Base-by-base conservation (phyloP, 2,329 filamentous ascomycete genomes). In the Calonectria fujianensis region DNA sequence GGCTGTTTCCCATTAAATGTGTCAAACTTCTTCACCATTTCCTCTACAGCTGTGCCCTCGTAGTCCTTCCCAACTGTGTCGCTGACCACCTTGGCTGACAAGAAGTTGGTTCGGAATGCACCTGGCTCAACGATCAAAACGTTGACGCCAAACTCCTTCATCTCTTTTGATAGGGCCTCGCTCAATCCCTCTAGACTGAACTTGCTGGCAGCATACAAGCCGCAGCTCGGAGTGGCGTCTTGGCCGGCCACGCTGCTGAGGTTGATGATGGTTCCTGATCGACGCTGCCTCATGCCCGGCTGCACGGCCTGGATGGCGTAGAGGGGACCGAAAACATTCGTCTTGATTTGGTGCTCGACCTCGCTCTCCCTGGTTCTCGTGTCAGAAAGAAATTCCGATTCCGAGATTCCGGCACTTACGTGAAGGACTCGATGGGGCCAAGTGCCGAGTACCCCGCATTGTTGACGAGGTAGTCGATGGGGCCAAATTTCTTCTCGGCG, bases 381-480 rank as follows among this genome's bases (percentile, higher is more conserved):
- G 54, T 80, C 31, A 80, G 73, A 20, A 16, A 32, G 20, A 16
- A 31, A 41, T 20, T 31, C 35, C 20, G 32, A 16, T 63, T 29
- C 54, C 52, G 68, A 51, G 24, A 29, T 50, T 70, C 54, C 41
- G 41, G 20, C 11, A 75, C 78, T 65, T 72, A 80, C 27, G 79
- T 84, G 67, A 85, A 83, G 0, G 80, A 64, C 51, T 80, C 79
- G 13, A 80, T 61, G 3, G 72, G 68, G 0, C 77, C 78, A 27
- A 80, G 61, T 20, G 73, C 72, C 11, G 84, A 85, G 68, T 83
- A 86, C 3, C 87, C 90, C 3, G 90, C 89, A 72, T 89, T 89
- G 76, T 91, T 91, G 52, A 91, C 85, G 6, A 91, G 81, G 4
- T 90, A 84, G 57, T 91, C 89, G 50, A 91, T 85, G 1, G 65